phyloP scores from a whole-genome alignment of 2,329 filamentous ascomycete species.

The Fusarium torreyae region DNA sequence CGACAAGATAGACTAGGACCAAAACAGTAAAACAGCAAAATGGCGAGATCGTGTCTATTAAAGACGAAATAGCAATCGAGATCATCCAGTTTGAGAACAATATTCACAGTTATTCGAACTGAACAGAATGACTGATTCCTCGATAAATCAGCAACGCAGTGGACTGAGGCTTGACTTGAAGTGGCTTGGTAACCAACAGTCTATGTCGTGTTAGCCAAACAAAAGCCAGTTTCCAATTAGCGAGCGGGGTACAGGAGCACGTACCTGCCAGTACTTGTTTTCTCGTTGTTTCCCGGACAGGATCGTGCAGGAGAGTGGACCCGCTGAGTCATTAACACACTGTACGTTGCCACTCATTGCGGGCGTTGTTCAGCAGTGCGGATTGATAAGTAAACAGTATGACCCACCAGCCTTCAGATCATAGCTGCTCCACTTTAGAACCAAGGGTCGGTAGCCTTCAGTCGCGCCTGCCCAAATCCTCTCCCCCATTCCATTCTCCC shows the following conservation, averaged over 20 bases:
- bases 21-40: background rate
- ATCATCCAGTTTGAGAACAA: too few relatives aligned
- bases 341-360: background rate
- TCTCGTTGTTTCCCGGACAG: constrained; percentile 32
- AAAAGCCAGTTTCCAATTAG: constrained; percentile 22
- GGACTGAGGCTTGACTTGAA: constrained; percentile 35
- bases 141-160: constrained; percentile 19
- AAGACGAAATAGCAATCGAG: too few relatives aligned
- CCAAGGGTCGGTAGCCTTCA: constrained; percentile 46
- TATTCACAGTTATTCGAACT: background rate
- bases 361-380: background rate
- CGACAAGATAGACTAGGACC: background rate
- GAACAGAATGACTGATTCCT: constrained; percentile 26
- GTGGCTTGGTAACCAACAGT: constrained; percentile 37
- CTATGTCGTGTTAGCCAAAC: constrained; percentile 22
- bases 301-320: constrained; percentile 19
- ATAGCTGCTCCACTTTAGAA: constrained; percentile 31
- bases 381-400: background rate
- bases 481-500: constrained; percentile 51
- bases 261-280: constrained; percentile 47
- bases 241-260: constrained; percentile 31
- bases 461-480: constrained; percentile 50
- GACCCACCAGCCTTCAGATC: constrained; percentile 23
- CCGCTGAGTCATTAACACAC: constrained; percentile 15
- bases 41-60: too few relatives aligned